Evolutionary conservation across 2,329 filamentous ascomycete species (phyloP).

Genomic region (Fusarium bactridioides): DNA sequence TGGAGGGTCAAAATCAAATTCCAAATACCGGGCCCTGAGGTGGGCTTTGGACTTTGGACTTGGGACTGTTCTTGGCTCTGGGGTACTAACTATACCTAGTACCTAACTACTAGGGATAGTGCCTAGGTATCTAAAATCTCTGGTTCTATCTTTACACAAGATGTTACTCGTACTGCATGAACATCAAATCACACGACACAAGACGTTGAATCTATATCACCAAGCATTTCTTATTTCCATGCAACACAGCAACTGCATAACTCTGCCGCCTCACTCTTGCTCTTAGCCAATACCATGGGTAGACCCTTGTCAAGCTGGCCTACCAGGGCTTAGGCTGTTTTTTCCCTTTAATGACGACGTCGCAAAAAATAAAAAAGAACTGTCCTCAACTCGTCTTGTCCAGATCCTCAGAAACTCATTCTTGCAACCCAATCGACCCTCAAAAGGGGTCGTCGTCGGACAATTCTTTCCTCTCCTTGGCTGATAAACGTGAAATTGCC

Average conservation of each 20-base stretch:
- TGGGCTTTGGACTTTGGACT: neutral
- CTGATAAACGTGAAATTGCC: neutral
- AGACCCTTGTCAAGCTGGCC: slow-evolving; percentile 17
- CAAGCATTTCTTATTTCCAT: neutral
- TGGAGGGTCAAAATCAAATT: slow-evolving; percentile 19
- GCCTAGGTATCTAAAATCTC: neutral
- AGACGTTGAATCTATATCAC: neutral
- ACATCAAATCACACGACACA: neutral
- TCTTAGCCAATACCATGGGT: slow-evolving; percentile 14
- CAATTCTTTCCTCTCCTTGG: neutral
- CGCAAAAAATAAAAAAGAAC: neutral
- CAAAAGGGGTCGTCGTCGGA: slow-evolving; percentile 9
- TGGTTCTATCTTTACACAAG: neutral
- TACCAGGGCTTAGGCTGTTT: neutral
- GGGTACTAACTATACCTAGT: neutral
- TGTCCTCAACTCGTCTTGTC: neutral
- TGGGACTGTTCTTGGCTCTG: neutral
- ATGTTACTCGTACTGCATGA: slow-evolving; percentile 11
- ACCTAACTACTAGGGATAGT: too few species aligned
- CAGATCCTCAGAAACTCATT: neutral
- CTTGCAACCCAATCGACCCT: slow-evolving; percentile 20
- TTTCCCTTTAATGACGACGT: slow-evolving; percentile 1
- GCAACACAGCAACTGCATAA: neutral
- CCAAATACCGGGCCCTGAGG: slow-evolving; percentile 7
- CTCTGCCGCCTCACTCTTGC: neutral